Evolutionary conservation across 2,329 filamentous ascomycete species (phyloP), one percentile per base, ranked within the genome.

Genomic region (Dactylonectria macrodidyma): DNA sequence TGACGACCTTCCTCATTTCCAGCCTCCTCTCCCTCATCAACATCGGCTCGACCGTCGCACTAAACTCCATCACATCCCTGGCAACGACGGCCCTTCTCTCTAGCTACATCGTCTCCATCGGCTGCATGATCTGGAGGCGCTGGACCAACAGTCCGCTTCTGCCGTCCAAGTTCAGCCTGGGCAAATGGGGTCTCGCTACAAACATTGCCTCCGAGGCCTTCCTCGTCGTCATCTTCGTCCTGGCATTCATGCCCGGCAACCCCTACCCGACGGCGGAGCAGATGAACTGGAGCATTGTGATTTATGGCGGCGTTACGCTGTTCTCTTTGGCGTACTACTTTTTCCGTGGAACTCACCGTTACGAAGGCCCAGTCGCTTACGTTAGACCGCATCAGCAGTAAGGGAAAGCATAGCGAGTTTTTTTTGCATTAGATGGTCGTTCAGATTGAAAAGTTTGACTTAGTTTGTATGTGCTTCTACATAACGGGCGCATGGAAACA

Each of bases 271-370:
- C 71, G 0, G 16, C 66, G 2, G 26, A 66, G 1, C 59, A 75
- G 51, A 74, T 74, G 72, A 74, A 74, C 1, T 74, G 72, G 72
- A 74, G 67, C 22, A 69, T 71, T 12, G 41, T 74, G 0, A 74
- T 74, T 16, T 75, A 71, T 3, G 62, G 44, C 0, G 52, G 2
- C 0, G 52, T 75, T 2, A 52, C 65, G 0, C n/a, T 74, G 0
- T 72, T 72, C 3, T 67, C 67, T 1, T 34, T 72, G 1, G 33
- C 34, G 9, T 75, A 74, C 12, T 74, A 74, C 24, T 5, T 72
- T 1, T 60, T 70, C 51, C 48, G 63, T 0, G 72, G 72, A 56
- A 71, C 59, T 9, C 52, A 73, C 2, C 61, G 65, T 0, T 74
- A 74, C 7, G 62, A 75, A 44, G 72, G 72, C 0, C 72, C 72